phyloP scores from a whole-genome alignment of 306 rosid species.

The Rosa rugosa region DNA sequence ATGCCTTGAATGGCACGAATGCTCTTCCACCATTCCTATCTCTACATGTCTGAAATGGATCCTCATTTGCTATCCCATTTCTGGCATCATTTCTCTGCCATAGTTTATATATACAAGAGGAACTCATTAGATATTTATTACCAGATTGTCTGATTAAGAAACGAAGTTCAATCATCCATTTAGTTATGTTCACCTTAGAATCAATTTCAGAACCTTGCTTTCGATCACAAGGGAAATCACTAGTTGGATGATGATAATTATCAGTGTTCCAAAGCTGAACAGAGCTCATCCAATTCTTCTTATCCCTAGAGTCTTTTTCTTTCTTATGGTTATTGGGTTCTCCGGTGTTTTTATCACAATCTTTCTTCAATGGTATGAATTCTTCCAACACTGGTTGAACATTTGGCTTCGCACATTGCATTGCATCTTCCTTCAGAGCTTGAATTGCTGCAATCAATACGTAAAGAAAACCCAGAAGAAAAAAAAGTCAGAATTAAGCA shows the following conservation, averaged over 20 bases:
- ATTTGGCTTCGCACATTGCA: conserved; percentile 43
- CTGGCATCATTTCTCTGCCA: conserved; percentile 57
- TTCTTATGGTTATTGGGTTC: conserved; percentile 15
- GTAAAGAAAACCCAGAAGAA: neutral
- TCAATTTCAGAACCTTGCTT: conserved; percentile 44
- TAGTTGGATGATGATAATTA: conserved; percentile 16
- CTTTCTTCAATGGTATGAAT: conserved; percentile 74
- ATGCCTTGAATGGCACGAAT: conserved; percentile 57
- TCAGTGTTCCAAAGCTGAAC: conserved; percentile 86
- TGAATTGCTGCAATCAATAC: conserved; percentile 53
- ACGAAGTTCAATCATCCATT: conserved; percentile 3
- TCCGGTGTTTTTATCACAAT: conserved; percentile 42
- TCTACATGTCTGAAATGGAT: conserved; percentile 50
- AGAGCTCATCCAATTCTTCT: conserved; percentile 97
- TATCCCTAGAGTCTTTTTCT: conserved; percentile 67
- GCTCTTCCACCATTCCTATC: conserved; percentile 46
- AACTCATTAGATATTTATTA: neutral
- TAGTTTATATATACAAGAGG: neutral
- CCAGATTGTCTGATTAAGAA: neutral
- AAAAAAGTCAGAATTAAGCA: neutral
- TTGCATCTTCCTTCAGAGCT: conserved; percentile 53
- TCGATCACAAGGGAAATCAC: conserved; percentile 29
- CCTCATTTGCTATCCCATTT: conserved; percentile 37
- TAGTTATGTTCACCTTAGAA: conserved; percentile 44
- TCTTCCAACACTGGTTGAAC: conserved; percentile 69